Conservation (phyloP, 2,329 filamentous ascomycete genomes). For the Alternaria sp. region DNA sequence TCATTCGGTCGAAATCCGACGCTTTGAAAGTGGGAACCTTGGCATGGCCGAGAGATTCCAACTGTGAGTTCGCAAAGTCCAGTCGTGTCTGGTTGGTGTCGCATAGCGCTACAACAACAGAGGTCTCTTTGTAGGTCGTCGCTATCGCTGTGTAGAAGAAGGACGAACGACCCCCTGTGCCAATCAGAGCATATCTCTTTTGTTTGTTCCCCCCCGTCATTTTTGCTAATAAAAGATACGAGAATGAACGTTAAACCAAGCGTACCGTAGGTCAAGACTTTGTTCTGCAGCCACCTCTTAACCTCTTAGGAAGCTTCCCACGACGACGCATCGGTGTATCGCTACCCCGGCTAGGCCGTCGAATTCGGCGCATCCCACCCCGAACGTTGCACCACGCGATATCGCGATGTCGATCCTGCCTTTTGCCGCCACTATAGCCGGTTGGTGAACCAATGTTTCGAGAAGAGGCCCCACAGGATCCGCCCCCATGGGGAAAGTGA, state of each 20-base stretch:
- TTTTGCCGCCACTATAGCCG: constrained; percentile 9
- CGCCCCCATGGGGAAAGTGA: constrained; percentile 17
- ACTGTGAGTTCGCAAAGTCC: constrained; percentile 62
- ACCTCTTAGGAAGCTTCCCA: constrained; percentile 10
- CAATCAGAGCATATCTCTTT: constrained; percentile 63
- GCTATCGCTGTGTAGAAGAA: constrained; percentile 69
- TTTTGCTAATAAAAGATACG: not conserved
- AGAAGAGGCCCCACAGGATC: constrained; percentile 11
- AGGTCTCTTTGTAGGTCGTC: constrained; percentile 60
- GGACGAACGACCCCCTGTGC: constrained; percentile 65
- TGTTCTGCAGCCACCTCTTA: constrained; percentile 11
- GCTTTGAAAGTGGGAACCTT: constrained; percentile 64
- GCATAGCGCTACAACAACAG: constrained; percentile 64
- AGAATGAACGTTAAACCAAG: not conserved
- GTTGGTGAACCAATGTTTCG: not conserved
- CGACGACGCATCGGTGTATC: constrained; percentile 17
- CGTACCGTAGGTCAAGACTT: constrained; percentile 1
- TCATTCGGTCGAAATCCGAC: constrained; percentile 66
- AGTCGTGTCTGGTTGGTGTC: constrained; percentile 69
- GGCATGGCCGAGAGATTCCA: constrained; percentile 57
- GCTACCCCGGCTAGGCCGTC: constrained; percentile 13
- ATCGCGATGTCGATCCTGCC: constrained; percentile 13
- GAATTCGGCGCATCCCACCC: constrained; percentile 18
- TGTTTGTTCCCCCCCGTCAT: constrained; percentile 24
- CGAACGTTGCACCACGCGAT: constrained; percentile 11